Evolutionary conservation across 768 basidiomycete genomes (phyloP).

Genomic region (Thelephora ganbajun): DNA sequence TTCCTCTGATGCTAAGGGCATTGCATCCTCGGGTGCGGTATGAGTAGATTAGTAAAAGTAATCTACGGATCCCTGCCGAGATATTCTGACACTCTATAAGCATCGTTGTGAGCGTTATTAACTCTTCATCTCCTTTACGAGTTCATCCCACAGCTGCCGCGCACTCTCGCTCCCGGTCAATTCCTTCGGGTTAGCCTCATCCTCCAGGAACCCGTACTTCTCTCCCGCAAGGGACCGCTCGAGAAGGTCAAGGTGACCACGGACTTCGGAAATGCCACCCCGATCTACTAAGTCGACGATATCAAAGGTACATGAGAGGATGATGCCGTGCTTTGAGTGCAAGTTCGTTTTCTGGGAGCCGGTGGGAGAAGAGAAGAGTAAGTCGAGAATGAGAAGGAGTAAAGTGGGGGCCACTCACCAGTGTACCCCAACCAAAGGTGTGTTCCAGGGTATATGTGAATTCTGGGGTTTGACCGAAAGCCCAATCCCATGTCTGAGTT

Average conservation of each 20-base stretch:
- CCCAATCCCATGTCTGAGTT: constrained; percentile 81
- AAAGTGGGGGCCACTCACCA: constrained; percentile 19
- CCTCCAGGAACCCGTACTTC: constrained; percentile 25
- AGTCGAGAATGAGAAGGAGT: background rate
- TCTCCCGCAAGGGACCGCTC: constrained; percentile 18
- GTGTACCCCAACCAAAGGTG: constrained; percentile 23
- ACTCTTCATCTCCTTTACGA: constrained; percentile 17
- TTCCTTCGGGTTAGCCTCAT: constrained; percentile 2
- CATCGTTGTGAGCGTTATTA: too few species aligned
- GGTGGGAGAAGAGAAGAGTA: constrained; percentile 4
- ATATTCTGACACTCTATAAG: too few species aligned
- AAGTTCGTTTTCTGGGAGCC: constrained; percentile 39
- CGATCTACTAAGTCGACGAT: constrained; percentile 6
- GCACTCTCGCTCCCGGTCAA: constrained; percentile 2
- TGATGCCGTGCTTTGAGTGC: constrained; percentile 51
- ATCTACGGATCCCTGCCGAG: constrained; percentile 20
- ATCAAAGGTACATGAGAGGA: constrained; percentile 31
- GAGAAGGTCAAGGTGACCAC: constrained; percentile 12
- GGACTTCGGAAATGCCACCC: constrained; percentile 1
- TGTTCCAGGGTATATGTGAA: constrained; percentile 52
- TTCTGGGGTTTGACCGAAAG: constrained; percentile 86
- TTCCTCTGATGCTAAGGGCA: constrained; percentile 33
- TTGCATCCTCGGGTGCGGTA: background rate
- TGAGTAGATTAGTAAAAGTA: constrained; percentile 1
- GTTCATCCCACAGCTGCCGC: constrained; percentile 18